Evolutionary conservation across 1,139 yeast species (phyloP).

Genomic region (Hanseniaspora gamundiae): DNA sequence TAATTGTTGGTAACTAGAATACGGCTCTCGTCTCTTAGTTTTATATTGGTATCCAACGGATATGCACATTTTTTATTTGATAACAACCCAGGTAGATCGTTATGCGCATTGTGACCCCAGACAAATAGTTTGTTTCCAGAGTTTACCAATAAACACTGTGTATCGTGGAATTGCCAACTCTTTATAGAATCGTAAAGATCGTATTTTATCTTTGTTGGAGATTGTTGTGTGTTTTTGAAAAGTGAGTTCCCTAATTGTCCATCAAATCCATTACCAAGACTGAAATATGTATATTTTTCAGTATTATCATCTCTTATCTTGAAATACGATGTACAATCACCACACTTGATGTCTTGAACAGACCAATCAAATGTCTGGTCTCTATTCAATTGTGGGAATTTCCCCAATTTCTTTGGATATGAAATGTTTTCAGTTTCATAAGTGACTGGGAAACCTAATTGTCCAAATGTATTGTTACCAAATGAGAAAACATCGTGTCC

Average conservation of each 20-base stretch:
- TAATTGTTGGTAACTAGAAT: neutral
- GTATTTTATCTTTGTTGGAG: conserved; percentile 47
- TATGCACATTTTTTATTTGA: neutral
- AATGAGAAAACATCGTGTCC: conserved; percentile 64
- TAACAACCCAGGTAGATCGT: neutral
- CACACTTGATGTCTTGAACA: conserved; percentile 47
- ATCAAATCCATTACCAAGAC: conserved; percentile 73
- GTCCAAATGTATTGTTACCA: conserved; percentile 77
- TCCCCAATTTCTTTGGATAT: conserved; percentile 4
- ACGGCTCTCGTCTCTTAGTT: neutral
- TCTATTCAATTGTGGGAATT: conserved; percentile 1
- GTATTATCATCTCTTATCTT: conserved; percentile 23
- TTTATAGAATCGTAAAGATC: neutral
- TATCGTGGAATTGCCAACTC: neutral
- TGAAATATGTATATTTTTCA: conserved; percentile 28
- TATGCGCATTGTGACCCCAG: neutral
- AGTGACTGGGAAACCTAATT: conserved; percentile 29
- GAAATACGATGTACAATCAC: conserved; percentile 55
- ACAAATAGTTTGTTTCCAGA: neutral
- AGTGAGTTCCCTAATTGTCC: conserved; percentile 81
- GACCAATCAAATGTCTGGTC: conserved; percentile 11
- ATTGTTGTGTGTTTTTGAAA: conserved; percentile 61
- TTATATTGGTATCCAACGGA: neutral
- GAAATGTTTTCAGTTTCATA: neutral
- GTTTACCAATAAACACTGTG: neutral